Evolutionary conservation across 164 flowering plant species (phyloP).

Genomic region (Annona cherimola): DNA sequence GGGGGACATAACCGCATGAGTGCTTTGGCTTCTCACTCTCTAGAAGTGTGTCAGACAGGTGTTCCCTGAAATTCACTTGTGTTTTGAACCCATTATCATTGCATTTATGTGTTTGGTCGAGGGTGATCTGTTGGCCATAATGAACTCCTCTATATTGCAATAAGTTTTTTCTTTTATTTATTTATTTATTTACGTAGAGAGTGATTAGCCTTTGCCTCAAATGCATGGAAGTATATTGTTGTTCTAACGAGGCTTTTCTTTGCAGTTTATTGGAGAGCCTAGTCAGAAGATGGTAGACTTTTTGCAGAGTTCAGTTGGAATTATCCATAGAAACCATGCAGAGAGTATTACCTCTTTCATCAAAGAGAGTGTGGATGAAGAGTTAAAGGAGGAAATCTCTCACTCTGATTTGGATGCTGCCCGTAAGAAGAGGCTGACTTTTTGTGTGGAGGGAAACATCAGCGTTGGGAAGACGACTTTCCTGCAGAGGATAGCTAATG

Average conservation of each 20-base stretch:
- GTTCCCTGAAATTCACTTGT: neutral
- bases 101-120: neutral
- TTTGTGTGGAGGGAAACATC: constrained; percentile 97
- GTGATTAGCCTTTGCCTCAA: neutral
- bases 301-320: constrained; percentile 83
- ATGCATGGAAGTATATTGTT: neutral
- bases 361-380: constrained; percentile 81
- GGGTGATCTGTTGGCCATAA: neutral
- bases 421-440: constrained; percentile 61
- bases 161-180: neutral
- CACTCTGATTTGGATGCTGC: constrained; percentile 33
- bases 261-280: constrained; percentile 81
- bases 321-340: constrained; percentile 86
- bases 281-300: constrained; percentile 85
- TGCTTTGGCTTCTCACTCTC: neutral
- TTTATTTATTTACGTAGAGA: neutral
- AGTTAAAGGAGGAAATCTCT: constrained; percentile 51
- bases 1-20: neutral
- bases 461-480: constrained; percentile 98
- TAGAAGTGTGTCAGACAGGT: neutral
- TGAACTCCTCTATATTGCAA: neutral
- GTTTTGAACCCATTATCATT: neutral
- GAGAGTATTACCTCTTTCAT: constrained; percentile 88
- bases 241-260: constrained; percentile 5
- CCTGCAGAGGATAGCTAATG: constrained; percentile 92